These are phyloP conservation scores for Tulasnella sp. DNA, from an alignment of 768 basidiomycete species.

Conservation along the genomic window DNA sequence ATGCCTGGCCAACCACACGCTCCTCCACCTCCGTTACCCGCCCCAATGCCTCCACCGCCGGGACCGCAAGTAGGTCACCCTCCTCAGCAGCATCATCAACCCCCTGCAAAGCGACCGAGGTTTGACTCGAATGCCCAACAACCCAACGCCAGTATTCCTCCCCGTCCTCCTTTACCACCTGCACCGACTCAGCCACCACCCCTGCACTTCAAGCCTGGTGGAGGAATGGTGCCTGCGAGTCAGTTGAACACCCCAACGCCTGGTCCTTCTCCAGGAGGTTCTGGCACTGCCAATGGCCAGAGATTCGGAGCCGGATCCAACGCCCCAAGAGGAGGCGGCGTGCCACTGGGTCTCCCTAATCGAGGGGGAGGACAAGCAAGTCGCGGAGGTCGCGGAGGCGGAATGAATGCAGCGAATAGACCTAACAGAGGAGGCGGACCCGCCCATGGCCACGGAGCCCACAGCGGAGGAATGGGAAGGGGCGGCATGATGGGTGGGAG, in stretches of 20 bases:
- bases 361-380: constrained; percentile 29
- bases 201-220: constrained; percentile 26
- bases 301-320: too few relatives aligned
- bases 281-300: neutral
- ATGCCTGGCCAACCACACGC: neutral
- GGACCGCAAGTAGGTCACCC: constrained; percentile 28
- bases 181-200: constrained; percentile 20
- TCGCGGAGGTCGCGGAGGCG: constrained; percentile 31
- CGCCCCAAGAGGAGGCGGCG: neutral
- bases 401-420: constrained; percentile 33
- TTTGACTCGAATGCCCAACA: constrained; percentile 40
- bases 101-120: constrained; percentile 82
- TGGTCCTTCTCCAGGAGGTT: neutral
- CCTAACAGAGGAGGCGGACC: constrained; percentile 11
- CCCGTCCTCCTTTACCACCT: constrained; percentile 34
- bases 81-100: constrained; percentile 59
- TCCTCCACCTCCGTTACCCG: constrained; percentile 17
- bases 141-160: neutral
- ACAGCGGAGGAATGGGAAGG: constrained; percentile 43
- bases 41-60: constrained; percentile 14
- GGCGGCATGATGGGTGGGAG: constrained; percentile 27
- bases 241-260: neutral
- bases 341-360: neutral
- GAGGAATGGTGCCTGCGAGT: constrained; percentile 11
- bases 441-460: constrained; percentile 31